A percentile compares a stretch with the other conserved stretches of the same genome.
Evolutionary conservation across 2,329 filamentous ascomycete genomes (phyloP).

Genomic region (Trichoderma sp.): DNA sequence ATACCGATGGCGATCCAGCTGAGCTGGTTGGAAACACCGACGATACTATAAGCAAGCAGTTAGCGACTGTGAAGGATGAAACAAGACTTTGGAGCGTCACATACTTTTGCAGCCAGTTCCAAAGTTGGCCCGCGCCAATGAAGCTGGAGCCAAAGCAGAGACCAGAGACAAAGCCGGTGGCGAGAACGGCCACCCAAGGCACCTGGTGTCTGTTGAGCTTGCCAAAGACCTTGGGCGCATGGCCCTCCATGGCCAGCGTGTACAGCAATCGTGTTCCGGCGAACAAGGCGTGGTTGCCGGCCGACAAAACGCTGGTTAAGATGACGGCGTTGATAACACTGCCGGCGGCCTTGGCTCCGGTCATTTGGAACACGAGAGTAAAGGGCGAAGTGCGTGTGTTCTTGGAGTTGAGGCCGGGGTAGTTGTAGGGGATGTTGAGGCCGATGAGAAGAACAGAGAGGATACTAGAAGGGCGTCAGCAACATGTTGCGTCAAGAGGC

Average conservation of each 20-base stretch:
- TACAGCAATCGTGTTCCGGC: slow-evolving; percentile 40
- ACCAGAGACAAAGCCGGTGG: slow-evolving; percentile 57
- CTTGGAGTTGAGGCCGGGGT: slow-evolving; percentile 38
- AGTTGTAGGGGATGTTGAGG: slow-evolving; percentile 60
- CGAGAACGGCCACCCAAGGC: slow-evolving; percentile 47
- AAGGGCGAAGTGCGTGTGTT: slow-evolving; percentile 42
- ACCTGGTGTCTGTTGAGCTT: slow-evolving; percentile 40
- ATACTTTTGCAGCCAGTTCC: slow-evolving; percentile 67
- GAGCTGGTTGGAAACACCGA: slow-evolving; percentile 68
- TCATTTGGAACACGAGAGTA: slow-evolving; percentile 62
- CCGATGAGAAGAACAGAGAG: slow-evolving; percentile 50
- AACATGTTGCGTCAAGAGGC: not conserved
- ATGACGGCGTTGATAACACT: slow-evolving; percentile 63
- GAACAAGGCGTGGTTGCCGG: slow-evolving; percentile 43
- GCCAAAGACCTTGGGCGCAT: slow-evolving; percentile 59
- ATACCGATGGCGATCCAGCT: slow-evolving; percentile 67
- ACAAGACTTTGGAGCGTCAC: slow-evolving; percentile 28
- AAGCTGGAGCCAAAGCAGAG: slow-evolving; percentile 67
- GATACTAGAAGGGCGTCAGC: slow-evolving; percentile 32
- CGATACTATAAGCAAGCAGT: slow-evolving; percentile 38
- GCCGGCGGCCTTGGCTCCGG: slow-evolving; percentile 53
- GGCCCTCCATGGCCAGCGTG: slow-evolving; percentile 43
- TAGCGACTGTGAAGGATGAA: not conserved
- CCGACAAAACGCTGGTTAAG: slow-evolving; percentile 42
- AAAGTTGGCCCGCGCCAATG: slow-evolving; percentile 65